Base-by-base conservation (phyloP, 108 stramenopile genomes). In the Chaetoceros tenuissimus region DNA sequence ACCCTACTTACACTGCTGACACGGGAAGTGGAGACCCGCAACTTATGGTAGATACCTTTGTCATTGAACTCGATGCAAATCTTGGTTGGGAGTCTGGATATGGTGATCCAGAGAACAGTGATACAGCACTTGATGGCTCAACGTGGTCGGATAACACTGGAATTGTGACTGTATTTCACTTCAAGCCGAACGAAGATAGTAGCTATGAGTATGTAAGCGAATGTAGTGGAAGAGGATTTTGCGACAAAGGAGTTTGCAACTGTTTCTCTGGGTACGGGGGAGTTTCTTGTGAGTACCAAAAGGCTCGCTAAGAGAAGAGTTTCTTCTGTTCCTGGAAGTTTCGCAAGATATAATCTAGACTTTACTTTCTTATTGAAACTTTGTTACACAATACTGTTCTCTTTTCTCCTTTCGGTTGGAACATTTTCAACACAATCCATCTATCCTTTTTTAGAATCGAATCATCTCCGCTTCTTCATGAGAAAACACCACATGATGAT, bases 191-290 rank as follows among this genome's bases (percentile, higher is more conserved):
- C 52, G 8, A 55, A 16, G 70, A 65, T 24, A 68, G 67, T 53
- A 58, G 60, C 5, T 77, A 70, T 50, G 48, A 81, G 46, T 81
- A 78, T 55, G 80, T 84, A 20, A 50, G 62, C 3, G 58, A 70
- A 31, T 87, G 86, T 78, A 74, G 72, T 13, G 66, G 71, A 31
- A 63, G 86, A 44, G 86, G 86, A 26, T 28, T 53, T 28, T 87
- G 86, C 57, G 48, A 46, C 16, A 55, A 55, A 0, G 86, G 78
- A 24, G 24, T 73, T 1, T 84, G 86, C 66, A 48, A 68, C 31
- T 88, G 86, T 70, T 84, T 88, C 62, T 59, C 63, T 34, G 86
- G 86, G 24, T 84, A 75, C 66, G 72, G 63, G 51, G 62, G 63
- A 44, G 0, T n/a, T 23, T 53, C 25, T 27, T 34, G 28, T 43